These are phyloP conservation scores for Microsporum ferrugineum DNA, from an alignment of 2,329 filamentous ascomycete genomes.

Conservation along the genomic window DNA sequence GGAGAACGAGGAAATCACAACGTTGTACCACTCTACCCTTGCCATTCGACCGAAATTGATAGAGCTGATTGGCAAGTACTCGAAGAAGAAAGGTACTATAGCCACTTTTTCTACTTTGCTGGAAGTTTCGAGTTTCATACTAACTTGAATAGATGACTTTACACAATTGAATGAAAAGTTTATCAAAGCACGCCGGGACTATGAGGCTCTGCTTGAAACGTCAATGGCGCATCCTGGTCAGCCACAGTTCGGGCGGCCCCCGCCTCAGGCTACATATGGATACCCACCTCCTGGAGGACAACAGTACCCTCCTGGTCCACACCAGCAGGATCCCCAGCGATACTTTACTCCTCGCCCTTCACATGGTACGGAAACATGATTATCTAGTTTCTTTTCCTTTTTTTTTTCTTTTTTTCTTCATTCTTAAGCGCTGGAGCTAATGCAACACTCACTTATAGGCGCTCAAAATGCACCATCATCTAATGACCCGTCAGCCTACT, in stretches of 20 bases:
- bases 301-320: constrained; percentile 23
- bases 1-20: constrained; percentile 93
- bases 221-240: constrained; percentile 86
- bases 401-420: constrained; percentile 26
- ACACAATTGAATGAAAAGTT: constrained; percentile 98
- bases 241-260: constrained; percentile 35
- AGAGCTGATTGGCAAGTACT: constrained; percentile 96
- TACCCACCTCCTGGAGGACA: constrained; percentile 26
- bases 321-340: constrained; percentile 51
- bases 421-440: constrained; percentile 32
- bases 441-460: background rate
- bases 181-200: constrained; percentile 94
- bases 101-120: background rate
- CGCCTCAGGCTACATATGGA: constrained; percentile 25
- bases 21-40: constrained; percentile 80
- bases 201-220: constrained; percentile 86
- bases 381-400: no score
- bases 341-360: constrained; percentile 50
- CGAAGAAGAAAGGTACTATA: constrained; percentile 80
- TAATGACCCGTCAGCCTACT: constrained; percentile 50
- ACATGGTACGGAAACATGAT: constrained; percentile 24
- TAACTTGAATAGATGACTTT: constrained; percentile 63
- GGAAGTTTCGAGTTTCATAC: background rate
- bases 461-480: constrained; percentile 25
- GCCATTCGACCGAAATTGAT: constrained; percentile 94